Percentiles rank a stretch among this genome's conserved stretches.
Conservation (phyloP, 2,329 filamentous ascomycete species). For the Rutstroemia sp. region DNA sequence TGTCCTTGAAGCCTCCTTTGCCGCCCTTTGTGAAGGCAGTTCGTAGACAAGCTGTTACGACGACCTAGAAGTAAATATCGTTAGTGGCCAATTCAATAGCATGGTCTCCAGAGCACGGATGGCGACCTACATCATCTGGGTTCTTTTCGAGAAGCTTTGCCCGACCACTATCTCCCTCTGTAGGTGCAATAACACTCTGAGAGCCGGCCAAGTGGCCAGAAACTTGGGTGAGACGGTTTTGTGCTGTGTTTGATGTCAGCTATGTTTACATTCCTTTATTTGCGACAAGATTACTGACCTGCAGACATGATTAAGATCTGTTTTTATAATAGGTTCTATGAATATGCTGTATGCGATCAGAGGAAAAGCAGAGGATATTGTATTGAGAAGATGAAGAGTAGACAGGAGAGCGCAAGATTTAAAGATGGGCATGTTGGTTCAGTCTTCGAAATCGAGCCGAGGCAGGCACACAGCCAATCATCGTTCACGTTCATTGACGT, state of each 20-base stretch:
- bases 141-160: conserved; percentile 51
- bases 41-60: conserved; percentile 86
- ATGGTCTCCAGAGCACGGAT: not conserved
- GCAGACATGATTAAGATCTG: conserved; percentile 21
- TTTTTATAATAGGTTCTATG: not conserved
- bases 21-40: conserved; percentile 89
- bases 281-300: conserved; percentile 15
- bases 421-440: not conserved
- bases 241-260: conserved; percentile 24
- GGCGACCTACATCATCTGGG: conserved; percentile 52
- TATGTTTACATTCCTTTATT: conserved; percentile 5
- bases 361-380: not conserved
- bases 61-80: conserved; percentile 46
- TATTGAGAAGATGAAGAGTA: not conserved
- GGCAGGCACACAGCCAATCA: conserved; percentile 8
- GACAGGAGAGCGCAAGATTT: no score
- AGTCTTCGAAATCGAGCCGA: conserved; percentile 7
- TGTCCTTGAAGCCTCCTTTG: conserved; percentile 94
- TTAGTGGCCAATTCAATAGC: conserved; percentile 19
- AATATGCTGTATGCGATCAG: not conserved
- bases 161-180: conserved; percentile 18
- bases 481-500: not conserved
- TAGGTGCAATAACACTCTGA: conserved; percentile 23
- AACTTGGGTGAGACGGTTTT: conserved; percentile 40
- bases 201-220: conserved; percentile 50